Evolutionary conservation across 208 protist genomes (phyloP).

Genomic region (Crithidia expoeki): DNA sequence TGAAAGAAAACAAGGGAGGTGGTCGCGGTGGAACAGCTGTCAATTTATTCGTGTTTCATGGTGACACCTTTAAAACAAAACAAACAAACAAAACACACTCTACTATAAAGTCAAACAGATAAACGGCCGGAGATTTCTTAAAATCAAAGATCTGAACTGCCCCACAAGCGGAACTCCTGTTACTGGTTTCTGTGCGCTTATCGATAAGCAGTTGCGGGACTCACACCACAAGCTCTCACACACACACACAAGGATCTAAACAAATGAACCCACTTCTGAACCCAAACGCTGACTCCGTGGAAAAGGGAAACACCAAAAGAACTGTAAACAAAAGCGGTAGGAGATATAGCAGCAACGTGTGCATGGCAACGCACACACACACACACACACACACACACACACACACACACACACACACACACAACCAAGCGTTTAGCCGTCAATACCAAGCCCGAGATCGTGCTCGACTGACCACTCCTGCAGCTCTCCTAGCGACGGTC

Average conservation of each 20-base stretch:
- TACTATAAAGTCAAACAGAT: neutral
- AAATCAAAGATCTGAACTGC: too few species aligned
- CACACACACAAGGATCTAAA: too few species aligned
- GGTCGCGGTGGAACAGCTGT: neutral
- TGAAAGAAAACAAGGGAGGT: neutral
- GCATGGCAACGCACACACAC: too few species aligned
- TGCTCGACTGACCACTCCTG: slow-evolving; percentile 80
- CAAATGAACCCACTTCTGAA: too few species aligned
- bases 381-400: neutral
- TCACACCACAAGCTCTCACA: too few species aligned
- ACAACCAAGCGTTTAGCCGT: neutral
- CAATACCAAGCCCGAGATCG: slow-evolving; percentile 60
- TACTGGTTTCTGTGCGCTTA: too few species aligned
- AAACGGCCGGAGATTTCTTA: too few species aligned
- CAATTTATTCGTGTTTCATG: too few species aligned
- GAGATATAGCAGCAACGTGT: slow-evolving; percentile 8
- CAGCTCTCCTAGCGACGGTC: slow-evolving; percentile 69
- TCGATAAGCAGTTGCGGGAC: too few species aligned
- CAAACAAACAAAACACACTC: neutral
- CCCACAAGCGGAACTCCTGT: too few species aligned
- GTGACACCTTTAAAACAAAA: neutral
- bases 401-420: slow-evolving; percentile 20
- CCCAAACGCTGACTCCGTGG: too few species aligned
- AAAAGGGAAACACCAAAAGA: too few species aligned
- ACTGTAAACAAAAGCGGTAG: slow-evolving; percentile 9